Percentiles rank a stretch among this genome's conserved stretches.
These are phyloP conservation scores for Epicoccum nigrum DNA, from an alignment of 2,329 filamentous ascomycete genomes.

Conservation along the genomic window DNA sequence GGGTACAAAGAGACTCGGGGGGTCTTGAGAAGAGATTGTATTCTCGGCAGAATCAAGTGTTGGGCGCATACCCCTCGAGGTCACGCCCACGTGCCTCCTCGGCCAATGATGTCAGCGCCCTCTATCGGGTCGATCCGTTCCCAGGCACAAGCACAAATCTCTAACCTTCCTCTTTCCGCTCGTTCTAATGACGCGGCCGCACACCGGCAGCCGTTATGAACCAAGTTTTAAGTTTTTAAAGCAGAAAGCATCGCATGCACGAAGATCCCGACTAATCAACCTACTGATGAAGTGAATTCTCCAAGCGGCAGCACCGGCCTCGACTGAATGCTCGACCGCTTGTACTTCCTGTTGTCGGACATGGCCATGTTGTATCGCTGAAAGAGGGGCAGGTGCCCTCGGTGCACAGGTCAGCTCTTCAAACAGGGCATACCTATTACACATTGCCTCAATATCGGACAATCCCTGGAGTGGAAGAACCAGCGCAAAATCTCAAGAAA, in stretches of 20 bases:
- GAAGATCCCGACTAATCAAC: not conserved
- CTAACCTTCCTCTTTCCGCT: slow-evolving; percentile 11
- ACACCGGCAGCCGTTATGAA: slow-evolving; percentile 8
- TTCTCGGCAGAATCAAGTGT: slow-evolving; percentile 2
- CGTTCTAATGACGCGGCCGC: slow-evolving; percentile 12
- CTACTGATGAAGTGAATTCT: not conserved
- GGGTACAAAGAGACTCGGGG: not conserved
- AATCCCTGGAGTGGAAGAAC: no score
- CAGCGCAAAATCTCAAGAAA: no score
- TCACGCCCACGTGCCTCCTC: slow-evolving; percentile 10
- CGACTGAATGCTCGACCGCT: no score
- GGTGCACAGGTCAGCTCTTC: no score
- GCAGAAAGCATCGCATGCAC: not conserved
- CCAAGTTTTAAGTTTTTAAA: slow-evolving; percentile 8
- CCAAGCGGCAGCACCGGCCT: not conserved
- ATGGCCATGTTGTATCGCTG: no score
- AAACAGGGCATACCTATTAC: no score
- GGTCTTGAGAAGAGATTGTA: not conserved
- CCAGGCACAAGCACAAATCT: slow-evolving; percentile 13
- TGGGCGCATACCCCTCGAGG: not conserved
- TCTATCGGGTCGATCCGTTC: slow-evolving; percentile 12
- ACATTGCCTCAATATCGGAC: no score
- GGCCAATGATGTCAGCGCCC: slow-evolving; percentile 2
- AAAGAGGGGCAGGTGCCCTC: no score
- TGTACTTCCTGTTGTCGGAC: no score